Evolutionary conservation across 768 basidiomycete species (phyloP).

Genomic region (Lactarius deliciosus): DNA sequence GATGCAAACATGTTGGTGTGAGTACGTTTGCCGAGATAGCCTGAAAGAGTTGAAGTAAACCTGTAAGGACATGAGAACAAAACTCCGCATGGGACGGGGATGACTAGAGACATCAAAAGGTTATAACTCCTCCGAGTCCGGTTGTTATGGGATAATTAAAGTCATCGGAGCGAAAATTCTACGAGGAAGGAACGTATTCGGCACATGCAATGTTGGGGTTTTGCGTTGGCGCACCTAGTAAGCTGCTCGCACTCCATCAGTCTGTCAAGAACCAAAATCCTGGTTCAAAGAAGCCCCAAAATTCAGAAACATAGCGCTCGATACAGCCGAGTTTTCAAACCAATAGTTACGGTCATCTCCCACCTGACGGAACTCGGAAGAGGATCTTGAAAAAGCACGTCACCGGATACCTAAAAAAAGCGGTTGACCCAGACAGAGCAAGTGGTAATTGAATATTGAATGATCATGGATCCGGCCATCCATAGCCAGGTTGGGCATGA

Average conservation of each 20-base stretch:
- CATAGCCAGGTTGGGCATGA: not conserved
- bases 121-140: not conserved
- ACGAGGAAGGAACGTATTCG: not conserved
- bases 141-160: not conserved
- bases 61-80: not conserved
- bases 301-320: no score
- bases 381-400: not conserved
- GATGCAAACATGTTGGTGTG: not conserved
- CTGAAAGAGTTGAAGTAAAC: not conserved
- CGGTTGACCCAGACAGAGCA: not conserved
- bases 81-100: not conserved
- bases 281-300: not conserved
- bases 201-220: constrained; percentile 6
- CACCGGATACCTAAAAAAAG: not conserved
- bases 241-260: not conserved
- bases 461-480: no score
- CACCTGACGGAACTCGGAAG: not conserved
- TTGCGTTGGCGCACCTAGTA: not conserved
- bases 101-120: not conserved
- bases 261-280: not conserved
- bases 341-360: not conserved
- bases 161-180: not conserved
- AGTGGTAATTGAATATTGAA: not conserved
- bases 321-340: not conserved
- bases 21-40: not conserved